phyloP scores from a whole-genome alignment of 305 asterid genomes.

The Fraxinus nigra region DNA sequence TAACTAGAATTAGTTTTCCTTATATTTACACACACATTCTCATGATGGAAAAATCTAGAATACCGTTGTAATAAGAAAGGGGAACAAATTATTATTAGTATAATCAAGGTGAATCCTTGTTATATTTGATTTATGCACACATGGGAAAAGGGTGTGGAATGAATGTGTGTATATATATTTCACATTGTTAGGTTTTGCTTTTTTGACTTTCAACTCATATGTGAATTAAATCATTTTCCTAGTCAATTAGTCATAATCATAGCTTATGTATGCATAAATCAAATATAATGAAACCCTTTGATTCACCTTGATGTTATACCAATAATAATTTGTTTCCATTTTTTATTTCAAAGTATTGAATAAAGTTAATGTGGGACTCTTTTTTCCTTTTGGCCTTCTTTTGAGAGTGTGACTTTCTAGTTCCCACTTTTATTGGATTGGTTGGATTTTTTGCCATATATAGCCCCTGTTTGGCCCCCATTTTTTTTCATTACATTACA shows the following conservation, averaged over 20 bases:
- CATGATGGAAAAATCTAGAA: background rate
- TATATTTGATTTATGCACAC: background rate
- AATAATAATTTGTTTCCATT: background rate
- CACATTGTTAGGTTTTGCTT: background rate
- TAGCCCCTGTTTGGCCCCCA: background rate
- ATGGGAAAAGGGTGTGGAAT: background rate
- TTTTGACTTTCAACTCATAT: background rate
- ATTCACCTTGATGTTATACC: background rate
- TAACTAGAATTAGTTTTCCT: background rate
- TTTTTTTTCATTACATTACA: too few species aligned
- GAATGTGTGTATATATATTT: background rate
- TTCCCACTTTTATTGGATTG: background rate
- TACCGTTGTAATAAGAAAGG: background rate
- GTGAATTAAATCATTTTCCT: background rate
- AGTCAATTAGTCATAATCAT: background rate
- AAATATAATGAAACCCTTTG: background rate
- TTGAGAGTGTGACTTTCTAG: background rate
- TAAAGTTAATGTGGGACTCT: background rate
- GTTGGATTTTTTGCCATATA: background rate
- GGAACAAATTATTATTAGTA: background rate
- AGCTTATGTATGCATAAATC: background rate
- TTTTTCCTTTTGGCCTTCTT: background rate
- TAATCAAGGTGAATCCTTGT: background rate
- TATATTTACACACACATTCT: background rate
- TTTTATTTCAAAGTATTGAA: background rate